Conservation (phyloP, 768 basidiomycete genomes). For the Tephrocybe rancida region DNA sequence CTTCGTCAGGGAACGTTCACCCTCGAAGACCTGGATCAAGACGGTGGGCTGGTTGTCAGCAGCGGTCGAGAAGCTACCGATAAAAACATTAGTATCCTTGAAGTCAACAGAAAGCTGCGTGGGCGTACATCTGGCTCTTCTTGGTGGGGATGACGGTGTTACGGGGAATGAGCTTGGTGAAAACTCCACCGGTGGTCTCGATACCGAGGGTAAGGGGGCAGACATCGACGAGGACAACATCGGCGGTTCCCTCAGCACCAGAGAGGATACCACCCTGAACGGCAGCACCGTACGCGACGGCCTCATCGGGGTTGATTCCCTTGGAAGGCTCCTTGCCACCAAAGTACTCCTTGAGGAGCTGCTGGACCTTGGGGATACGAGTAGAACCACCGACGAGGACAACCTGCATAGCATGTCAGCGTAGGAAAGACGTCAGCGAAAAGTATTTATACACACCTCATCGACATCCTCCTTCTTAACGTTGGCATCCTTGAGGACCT, state of each 20-base stretch:
- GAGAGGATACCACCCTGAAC: conserved; percentile 98
- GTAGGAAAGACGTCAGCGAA: not conserved
- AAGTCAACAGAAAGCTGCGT: not conserved
- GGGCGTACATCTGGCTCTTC: conserved; percentile 88
- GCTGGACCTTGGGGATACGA: conserved; percentile 99
- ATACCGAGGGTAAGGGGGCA: conserved; percentile 98
- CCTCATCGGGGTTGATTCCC: conserved; percentile 99
- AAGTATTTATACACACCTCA: conserved; percentile 53
- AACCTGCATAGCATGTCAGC: conserved; percentile 43
- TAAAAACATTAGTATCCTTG: conserved; percentile 23
- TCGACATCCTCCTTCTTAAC: conserved; percentile 98
- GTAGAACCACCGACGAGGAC: conserved; percentile 97
- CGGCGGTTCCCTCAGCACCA: conserved; percentile 88
- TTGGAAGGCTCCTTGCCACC: conserved; percentile 96
- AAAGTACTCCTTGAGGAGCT: conserved; percentile 98
- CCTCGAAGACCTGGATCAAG: conserved; percentile 96
- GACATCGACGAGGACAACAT: conserved; percentile 95
- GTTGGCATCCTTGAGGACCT: conserved; percentile 96
- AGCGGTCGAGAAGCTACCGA: conserved; percentile 71
- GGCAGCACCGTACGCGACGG: conserved; percentile 98
- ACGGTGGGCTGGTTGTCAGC: conserved; percentile 95
- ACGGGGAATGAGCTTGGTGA: conserved; percentile 96
- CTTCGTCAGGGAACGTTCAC: conserved; percentile 96
- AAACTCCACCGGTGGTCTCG: conserved; percentile 97
- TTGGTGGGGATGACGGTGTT: conserved; percentile 99